These are phyloP conservation scores for Priceomyces haplophilus DNA, from an alignment of 805 yeast species.

Conservation along the genomic window DNA sequence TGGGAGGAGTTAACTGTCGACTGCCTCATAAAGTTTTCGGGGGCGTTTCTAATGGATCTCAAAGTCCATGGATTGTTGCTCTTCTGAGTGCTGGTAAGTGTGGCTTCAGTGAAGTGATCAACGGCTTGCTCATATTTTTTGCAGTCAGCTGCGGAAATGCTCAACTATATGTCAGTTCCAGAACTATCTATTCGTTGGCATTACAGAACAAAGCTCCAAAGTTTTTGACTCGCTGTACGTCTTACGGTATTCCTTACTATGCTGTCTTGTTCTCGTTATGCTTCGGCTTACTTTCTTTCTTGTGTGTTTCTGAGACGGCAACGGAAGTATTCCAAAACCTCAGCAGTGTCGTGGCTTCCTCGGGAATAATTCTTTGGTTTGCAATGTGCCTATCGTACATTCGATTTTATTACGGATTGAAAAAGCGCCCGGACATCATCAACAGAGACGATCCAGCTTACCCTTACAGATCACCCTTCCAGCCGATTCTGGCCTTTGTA, in stretches of 20 bases:
- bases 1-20: slow-evolving; percentile 36
- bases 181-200: slow-evolving; percentile 42
- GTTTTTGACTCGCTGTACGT: slow-evolving; percentile 56
- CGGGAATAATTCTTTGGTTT: slow-evolving; percentile 78
- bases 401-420: slow-evolving; percentile 61
- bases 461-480: slow-evolving; percentile 68
- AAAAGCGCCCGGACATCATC: slow-evolving; percentile 60
- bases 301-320: slow-evolving; percentile 57
- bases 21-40: slow-evolving; percentile 23
- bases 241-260: slow-evolving; percentile 67
- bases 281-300: slow-evolving; percentile 58
- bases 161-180: slow-evolving; percentile 41
- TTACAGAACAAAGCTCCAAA: slow-evolving; percentile 59
- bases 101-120: slow-evolving; percentile 35
- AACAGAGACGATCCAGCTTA: slow-evolving; percentile 59
- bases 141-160: slow-evolving; percentile 46
- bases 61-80: slow-evolving; percentile 46
- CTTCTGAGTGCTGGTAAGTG: slow-evolving; percentile 39
- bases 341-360: slow-evolving; percentile 65
- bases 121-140: slow-evolving; percentile 46
- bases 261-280: slow-evolving; percentile 63
- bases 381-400: slow-evolving; percentile 66
- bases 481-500: slow-evolving; percentile 64
- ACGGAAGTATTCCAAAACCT: slow-evolving; percentile 64
- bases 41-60: slow-evolving; percentile 39